Evolutionary conservation across 2,329 filamentous ascomycete genomes (phyloP), one percentile per base, ranked within the genome.

Genomic region (Aspergillus sergii): DNA sequence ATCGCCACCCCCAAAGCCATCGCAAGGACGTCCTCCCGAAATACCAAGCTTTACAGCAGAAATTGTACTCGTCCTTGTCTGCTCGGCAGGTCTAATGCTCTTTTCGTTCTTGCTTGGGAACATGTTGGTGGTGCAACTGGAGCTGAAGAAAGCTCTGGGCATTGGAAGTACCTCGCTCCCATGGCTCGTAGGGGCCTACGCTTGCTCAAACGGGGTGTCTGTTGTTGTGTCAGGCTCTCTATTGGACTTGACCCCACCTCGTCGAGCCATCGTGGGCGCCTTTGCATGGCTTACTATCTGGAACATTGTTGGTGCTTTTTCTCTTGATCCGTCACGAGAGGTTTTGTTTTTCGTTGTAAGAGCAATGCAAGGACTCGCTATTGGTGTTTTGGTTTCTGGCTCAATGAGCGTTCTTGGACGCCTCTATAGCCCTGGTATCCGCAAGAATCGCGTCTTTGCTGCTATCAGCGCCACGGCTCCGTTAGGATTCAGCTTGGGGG

Each of bases 401-500:
- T 79, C 73, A 9, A 75, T 85, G 63, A 83, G 81, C 21, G 74
- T 85, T 14, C 71, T 85, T 1, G 82, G 82, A 1, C 73, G 76
- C 1, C 76, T 80, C 0, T 85, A 84, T 64, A 74, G 75, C 4
- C 80, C 80, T 0, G 82, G 82, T 0, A 64, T 71, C 54, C 73
- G 78, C 56, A 84, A 84, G 69, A 78, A 82, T 60, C 81, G 84
- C 70, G 78, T 81, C 0, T 84, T 85, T 60, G 78, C 80, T 0
- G 67, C 82, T 7, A 84, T 84, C 69, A 82, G 81, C 6, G 82
- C 81, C 6, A 78, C 74, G 19, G 82, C 82, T 3, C 83, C 83
- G 0, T 75, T 76, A 46, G 82, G 82, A 0, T 78, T 76, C 56
- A 75, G 80, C 1, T 64, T 82, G 12, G 83, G 82, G 4, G 75